Percentiles rank a stretch among this genome's conserved stretches.
These are phyloP conservation scores for Trichoderma parareesei DNA, from an alignment of 495 filamentous ascomycete species.

Conservation along the genomic window DNA sequence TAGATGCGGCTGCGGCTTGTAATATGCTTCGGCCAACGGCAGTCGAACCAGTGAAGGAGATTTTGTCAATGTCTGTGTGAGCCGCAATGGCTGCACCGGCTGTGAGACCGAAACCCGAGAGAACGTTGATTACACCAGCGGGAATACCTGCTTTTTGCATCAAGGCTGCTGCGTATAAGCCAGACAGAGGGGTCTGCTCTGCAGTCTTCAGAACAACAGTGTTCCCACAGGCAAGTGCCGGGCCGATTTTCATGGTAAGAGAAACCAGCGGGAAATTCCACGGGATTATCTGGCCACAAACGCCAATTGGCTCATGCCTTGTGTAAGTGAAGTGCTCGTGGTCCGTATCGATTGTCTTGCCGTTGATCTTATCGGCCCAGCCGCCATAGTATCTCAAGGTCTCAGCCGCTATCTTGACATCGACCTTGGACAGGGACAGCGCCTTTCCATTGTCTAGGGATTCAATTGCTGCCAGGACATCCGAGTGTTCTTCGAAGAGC, in stretches of 20 bases:
- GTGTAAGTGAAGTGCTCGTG: slow-evolving; percentile 84
- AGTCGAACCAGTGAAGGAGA: slow-evolving; percentile 75
- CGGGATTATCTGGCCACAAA: slow-evolving; percentile 34
- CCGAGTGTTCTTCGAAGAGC: slow-evolving; percentile 70
- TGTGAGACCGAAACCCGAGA: slow-evolving; percentile 80
- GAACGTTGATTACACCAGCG: slow-evolving; percentile 72
- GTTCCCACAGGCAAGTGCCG: slow-evolving; percentile 40
- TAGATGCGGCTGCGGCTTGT: slow-evolving; percentile 59
- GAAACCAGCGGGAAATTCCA: slow-evolving; percentile 36
- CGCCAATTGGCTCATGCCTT: slow-evolving; percentile 65
- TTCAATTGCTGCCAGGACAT: slow-evolving; percentile 77
- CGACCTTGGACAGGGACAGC: slow-evolving; percentile 69
- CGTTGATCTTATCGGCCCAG: slow-evolving; percentile 97
- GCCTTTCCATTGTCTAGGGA: slow-evolving; percentile 95
- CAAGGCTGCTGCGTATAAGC: slow-evolving; percentile 58
- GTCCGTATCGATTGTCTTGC: slow-evolving; percentile 86
- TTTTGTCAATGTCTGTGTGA: slow-evolving; percentile 92
- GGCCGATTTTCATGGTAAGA: slow-evolving; percentile 32
- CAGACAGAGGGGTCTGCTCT: slow-evolving; percentile 70
- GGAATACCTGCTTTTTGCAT: slow-evolving; percentile 76
- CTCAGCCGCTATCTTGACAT: slow-evolving; percentile 58
- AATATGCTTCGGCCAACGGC: slow-evolving; percentile 63
- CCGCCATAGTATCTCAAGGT: slow-evolving; percentile 92
- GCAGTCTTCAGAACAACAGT: slow-evolving; percentile 57
- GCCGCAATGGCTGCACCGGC: slow-evolving; percentile 87